phyloP scores from a whole-genome alignment of 2,329 filamentous ascomycete genomes.

The Colletotrichum gigasporum region DNA sequence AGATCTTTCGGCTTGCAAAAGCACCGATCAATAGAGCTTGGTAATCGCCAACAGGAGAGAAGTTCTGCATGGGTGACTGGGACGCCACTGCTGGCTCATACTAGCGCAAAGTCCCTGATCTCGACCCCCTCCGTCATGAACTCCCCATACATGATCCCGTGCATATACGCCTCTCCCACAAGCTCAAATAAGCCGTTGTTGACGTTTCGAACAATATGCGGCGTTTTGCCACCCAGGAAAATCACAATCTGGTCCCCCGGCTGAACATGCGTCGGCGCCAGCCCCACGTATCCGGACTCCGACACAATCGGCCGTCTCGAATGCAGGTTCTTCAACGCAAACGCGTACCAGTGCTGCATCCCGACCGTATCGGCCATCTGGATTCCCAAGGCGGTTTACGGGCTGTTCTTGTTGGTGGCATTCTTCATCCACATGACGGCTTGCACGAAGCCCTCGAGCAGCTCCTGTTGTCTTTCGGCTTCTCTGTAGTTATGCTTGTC shows the following conservation, averaged over 20 bases:
- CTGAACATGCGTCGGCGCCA: slow-evolving; percentile 1
- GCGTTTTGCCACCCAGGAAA: slow-evolving; percentile 22
- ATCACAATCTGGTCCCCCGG: slow-evolving; percentile 15
- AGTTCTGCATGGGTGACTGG: too few relatives aligned
- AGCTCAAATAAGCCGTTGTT: not conserved
- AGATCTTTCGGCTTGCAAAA: too few relatives aligned
- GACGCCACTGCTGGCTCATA: too few relatives aligned
- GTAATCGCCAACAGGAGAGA: too few relatives aligned
- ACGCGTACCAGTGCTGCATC: slow-evolving; percentile 1
- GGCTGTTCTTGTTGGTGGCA: not conserved
- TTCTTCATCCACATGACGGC: not conserved
- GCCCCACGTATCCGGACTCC: slow-evolving; percentile 12
- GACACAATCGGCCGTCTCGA: slow-evolving; percentile 1
- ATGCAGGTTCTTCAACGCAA: slow-evolving; percentile 3
- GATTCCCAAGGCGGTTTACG: not conserved
- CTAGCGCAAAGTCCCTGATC: not conserved
- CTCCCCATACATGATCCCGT: slow-evolving; percentile 20
- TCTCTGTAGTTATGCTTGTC: not conserved
- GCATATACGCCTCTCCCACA: slow-evolving; percentile 14
- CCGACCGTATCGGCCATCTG: not conserved
- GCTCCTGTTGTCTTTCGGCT: not conserved
- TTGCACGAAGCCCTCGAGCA: not conserved
- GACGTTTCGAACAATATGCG: slow-evolving; percentile 17
- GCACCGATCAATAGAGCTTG: too few relatives aligned
- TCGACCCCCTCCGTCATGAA: not conserved